Base-by-base conservation (phyloP, 202 grass and related monocot species). In the Brachypodium distachyon region DNA sequence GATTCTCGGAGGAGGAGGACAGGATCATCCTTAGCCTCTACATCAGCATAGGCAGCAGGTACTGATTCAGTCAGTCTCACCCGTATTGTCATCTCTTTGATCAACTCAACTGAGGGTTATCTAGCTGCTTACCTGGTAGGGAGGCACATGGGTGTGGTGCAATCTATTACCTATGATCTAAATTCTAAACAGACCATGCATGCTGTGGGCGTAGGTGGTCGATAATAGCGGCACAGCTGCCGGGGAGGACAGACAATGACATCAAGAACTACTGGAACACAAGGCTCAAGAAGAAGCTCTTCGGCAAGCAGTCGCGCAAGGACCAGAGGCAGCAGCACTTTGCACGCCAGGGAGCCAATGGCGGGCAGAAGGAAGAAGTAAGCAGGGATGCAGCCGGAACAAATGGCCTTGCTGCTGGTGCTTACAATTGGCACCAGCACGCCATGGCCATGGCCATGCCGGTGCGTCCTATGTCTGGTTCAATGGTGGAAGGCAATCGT, bases 231-330 rank as follows among this genome's bases (percentile, higher is more conserved):
- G 83, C 92, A 17, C 87, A 96, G 77, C 80, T 99, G 89, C 96
- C 96, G 1, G 96, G 96, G 41, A 90, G 96, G 77, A 99, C 96
- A 0, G 96, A 99, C 52, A 99, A 99, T 73, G 96, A 99, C 67
- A 93, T 99, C 87, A 99, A 99, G 92, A 99, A 99, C 79, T 99
- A 99, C 81, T 99, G 96, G 96, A 99, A 99, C 76, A 96, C 96
- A 5, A 87, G 87, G 74, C 90, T 99, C 25, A 99, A 99, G 92
- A 99, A 96, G 83, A 99, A 91, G 75, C 85, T 99, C 65, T 66
- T 99, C n/a, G 96, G 90, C 65, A 99, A 99, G 75, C 92, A 88
- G 64, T 74, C 85, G 7, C 75, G 81, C 38, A 87, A 75, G 51
- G 76, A 90, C 31, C 83, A 80, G 44, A 65, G 82, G 43, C 78